Percentiles rank a stretch among this genome's conserved stretches.
Evolutionary conservation across 768 basidiomycete genomes (phyloP).

Genomic region (Suillus lakei): DNA sequence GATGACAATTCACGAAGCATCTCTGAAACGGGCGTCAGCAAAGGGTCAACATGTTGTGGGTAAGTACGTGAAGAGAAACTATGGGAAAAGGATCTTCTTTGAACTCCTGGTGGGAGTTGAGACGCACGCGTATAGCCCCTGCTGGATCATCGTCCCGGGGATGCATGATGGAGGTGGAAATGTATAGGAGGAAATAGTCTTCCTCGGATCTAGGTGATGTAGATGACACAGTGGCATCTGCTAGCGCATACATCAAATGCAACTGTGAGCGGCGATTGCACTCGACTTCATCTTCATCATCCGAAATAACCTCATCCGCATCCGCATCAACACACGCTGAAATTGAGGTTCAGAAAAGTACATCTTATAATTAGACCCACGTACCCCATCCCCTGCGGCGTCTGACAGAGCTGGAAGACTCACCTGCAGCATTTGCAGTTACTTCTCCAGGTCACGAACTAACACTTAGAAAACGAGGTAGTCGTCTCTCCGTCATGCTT

Average conservation of each 20-base stretch:
- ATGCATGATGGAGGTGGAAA: constrained; percentile 3
- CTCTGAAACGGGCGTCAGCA: constrained; percentile 59
- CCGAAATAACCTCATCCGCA: constrained; percentile 66
- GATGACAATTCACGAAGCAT: constrained; percentile 51
- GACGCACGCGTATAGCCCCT: constrained; percentile 14
- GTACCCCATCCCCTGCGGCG: constrained; percentile 40
- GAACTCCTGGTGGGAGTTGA: constrained; percentile 14
- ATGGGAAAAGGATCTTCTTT: constrained; percentile 15
- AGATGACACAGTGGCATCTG: constrained; percentile 10
- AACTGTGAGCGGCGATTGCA: constrained; percentile 54
- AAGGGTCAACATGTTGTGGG: constrained; percentile 44
- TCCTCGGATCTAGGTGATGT: constrained; percentile 8
- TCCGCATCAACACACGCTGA: constrained; percentile 49
- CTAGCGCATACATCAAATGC: constrained; percentile 31
- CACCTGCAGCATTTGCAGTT: neutral
- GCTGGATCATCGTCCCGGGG: constrained; percentile 6
- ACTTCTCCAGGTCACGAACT: constrained; percentile 4
- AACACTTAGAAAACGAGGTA: neutral
- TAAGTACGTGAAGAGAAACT: constrained; percentile 18
- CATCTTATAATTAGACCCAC: constrained; percentile 10
- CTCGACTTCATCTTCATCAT: constrained; percentile 66
- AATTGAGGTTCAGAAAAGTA: constrained; percentile 5
- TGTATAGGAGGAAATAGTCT: constrained; percentile 8
- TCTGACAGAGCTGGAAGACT: constrained; percentile 19
- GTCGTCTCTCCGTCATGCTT: neutral